A percentile compares a stretch with the other conserved stretches of the same genome.
These are phyloP conservation scores for Escallonia rubra DNA, from an alignment of 129 eudicot genomes.

Conservation along the genomic window DNA sequence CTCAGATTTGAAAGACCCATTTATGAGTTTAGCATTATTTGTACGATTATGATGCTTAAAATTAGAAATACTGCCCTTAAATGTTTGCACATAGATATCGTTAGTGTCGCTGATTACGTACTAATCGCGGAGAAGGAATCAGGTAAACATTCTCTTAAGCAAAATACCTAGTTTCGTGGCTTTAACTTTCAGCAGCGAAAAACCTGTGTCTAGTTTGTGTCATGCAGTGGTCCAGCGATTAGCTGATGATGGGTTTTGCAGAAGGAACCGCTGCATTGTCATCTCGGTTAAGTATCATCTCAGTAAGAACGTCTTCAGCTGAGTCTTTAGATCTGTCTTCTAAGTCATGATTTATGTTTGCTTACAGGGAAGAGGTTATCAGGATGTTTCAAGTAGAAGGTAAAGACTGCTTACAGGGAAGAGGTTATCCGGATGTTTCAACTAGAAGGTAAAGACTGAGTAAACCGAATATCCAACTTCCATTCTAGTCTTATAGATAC, in stretches of 20 bases:
- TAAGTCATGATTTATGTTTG: constrained; percentile 5
- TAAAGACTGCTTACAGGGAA: constrained; percentile 60
- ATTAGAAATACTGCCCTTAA: constrained; percentile 10
- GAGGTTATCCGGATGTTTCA: constrained; percentile 96
- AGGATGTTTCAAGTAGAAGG: constrained; percentile 96
- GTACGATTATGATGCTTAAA: neutral
- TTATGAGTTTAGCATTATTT: neutral
- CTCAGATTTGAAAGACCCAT: no score
- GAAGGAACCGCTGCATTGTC: constrained; percentile 73
- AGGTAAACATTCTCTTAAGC: constrained; percentile 38
- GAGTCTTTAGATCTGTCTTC: constrained; percentile 6
- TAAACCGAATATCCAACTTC: no score
- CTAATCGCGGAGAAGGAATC: constrained; percentile 97
- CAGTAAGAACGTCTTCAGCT: constrained; percentile 36
- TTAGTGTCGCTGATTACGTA: constrained; percentile 79
- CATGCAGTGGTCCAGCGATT: constrained; percentile 81
- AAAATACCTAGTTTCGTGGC: constrained; percentile 4
- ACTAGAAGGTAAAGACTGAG: constrained; percentile 68
- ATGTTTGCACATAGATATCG: constrained; percentile 43
- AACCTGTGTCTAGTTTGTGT: neutral
- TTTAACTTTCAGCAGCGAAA: neutral
- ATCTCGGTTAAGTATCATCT: constrained; percentile 28
- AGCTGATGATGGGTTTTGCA: constrained; percentile 82
- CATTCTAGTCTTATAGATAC: no score
- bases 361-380: constrained; percentile 95